Conservation (phyloP, 2,329 filamentous ascomycete species). For the Penicillium nordicum region DNA sequence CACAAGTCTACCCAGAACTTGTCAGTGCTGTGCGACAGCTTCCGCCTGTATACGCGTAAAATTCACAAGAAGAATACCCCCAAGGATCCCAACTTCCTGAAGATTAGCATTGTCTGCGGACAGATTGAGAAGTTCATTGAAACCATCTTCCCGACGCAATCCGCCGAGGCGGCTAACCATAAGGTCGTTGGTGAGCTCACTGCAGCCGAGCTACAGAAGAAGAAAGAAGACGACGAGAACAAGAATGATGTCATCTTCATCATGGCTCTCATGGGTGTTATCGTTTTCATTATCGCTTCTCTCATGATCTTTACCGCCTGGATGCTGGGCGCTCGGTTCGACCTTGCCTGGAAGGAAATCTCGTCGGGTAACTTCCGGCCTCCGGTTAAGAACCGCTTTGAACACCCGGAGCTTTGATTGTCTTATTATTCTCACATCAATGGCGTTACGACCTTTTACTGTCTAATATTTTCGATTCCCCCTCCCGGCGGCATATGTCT, state of each 20-base stretch:
- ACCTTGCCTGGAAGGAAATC: slow-evolving; percentile 61
- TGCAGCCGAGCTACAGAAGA: slow-evolving; percentile 56
- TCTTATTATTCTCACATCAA: slow-evolving; percentile 14
- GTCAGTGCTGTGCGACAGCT: slow-evolving; percentile 73
- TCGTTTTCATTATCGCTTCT: slow-evolving; percentile 69
- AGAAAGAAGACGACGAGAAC: slow-evolving; percentile 48
- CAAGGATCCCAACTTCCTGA: slow-evolving; percentile 83
- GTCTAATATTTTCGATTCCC: slow-evolving; percentile 25
- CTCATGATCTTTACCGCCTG: slow-evolving; percentile 79
- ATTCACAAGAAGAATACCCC: slow-evolving; percentile 95
- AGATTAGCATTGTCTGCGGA: slow-evolving; percentile 85
- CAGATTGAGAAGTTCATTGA: slow-evolving; percentile 96
- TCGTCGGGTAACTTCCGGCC: slow-evolving; percentile 47
- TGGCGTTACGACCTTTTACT: slow-evolving; percentile 32
- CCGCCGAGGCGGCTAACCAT: slow-evolving; percentile 56
- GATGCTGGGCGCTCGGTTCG: slow-evolving; percentile 77
- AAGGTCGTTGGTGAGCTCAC: slow-evolving; percentile 52
- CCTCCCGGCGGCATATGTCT: slow-evolving; percentile 29
- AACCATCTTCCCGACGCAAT: slow-evolving; percentile 81
- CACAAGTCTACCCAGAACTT: slow-evolving; percentile 89
- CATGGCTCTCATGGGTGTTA: slow-evolving; percentile 63
- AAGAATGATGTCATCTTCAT: slow-evolving; percentile 61
- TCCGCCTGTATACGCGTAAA: slow-evolving; percentile 70
- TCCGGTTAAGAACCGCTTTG: slow-evolving; percentile 24
- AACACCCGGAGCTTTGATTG: slow-evolving; percentile 42